Base-by-base conservation (phyloP, 148 eudicot species). In the Fagopyrum homotropicum region DNA sequence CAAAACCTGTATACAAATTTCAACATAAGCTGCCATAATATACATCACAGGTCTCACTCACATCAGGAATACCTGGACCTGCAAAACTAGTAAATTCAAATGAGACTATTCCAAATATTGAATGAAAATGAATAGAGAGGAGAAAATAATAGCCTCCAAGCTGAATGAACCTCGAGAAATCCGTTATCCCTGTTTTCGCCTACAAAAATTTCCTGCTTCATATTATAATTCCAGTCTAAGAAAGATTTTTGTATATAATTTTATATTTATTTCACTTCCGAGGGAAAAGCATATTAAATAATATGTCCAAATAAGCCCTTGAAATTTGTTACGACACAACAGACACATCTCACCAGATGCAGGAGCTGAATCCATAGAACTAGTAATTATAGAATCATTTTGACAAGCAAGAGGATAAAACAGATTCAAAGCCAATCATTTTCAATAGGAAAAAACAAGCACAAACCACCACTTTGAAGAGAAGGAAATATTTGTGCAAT, bases 61-160 rank as follows among this genome's bases (percentile, higher is more conserved):
- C 81, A 84, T 85, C 89, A 88, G 90, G 89, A 84, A 85, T 84
- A 88, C 90, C 94, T 88, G 88, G 87, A 86, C 94, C 97, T 92
- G 97, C 94, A 92, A 81, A 81, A 83, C 97, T 92, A 52, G 75
- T 71, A 77, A 82, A 80, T 55, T 75, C 78, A 78, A 44, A 83
- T 88, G 81, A 90, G 89, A 80, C 78, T 64, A 43, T 8, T 44
- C 29, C 63, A 66, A 29, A 45, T 35, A 43, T 35, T 43, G 29
- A 60, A 72, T 49, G 16, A 46, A 69, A 71, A 35, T 35, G 76
- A 47, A 75, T 17, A 48, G 35, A 63, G 9, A 74, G 56, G 61
- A 12, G 73, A 66, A 40, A 46, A 14, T 9, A 72, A 43, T 66
- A 30, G 69, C 40, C 46, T 66, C 43, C 19, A n/a, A 66, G 71